phyloP scores from a whole-genome alignment of 164 flowering plant species.

The Echeveria elegans region DNA sequence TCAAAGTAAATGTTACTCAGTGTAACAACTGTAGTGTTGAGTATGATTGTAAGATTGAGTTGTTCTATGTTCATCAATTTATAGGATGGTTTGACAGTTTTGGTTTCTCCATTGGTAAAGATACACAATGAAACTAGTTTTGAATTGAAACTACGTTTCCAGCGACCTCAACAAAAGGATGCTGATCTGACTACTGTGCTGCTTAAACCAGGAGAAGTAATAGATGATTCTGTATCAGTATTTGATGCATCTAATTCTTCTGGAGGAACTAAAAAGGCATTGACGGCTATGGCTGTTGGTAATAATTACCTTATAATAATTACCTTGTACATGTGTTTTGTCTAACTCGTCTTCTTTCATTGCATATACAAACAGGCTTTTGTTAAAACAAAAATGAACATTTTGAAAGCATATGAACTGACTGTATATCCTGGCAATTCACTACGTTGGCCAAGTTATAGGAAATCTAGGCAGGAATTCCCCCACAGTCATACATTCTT shows the following conservation, averaged over 20 bases:
- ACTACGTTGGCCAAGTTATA: background rate
- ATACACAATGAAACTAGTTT: conserved; percentile 79
- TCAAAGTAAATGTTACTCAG: background rate
- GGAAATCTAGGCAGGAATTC: too few species aligned
- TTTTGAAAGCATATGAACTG: too few species aligned
- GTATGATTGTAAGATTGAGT: background rate
- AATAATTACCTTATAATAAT: conserved; percentile 12
- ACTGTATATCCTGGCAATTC: background rate
- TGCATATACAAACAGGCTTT: background rate
- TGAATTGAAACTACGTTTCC: conserved; percentile 64
- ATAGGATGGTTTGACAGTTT: conserved; percentile 72
- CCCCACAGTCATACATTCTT: background rate
- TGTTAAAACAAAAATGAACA: too few species aligned
- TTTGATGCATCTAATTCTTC: conserved; percentile 59
- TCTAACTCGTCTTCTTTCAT: background rate
- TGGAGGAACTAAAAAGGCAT: conserved; percentile 69
- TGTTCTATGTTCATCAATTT: conserved; percentile 11
- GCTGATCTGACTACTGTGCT: conserved; percentile 47
- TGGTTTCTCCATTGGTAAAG: conserved; percentile 69
- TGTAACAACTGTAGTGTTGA: background rate
- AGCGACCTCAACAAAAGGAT: conserved; percentile 49
- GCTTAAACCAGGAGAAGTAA: conserved; percentile 53
- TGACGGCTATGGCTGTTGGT: conserved; percentile 77
- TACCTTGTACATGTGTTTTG: too few species aligned
- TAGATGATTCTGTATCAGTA: conserved; percentile 77